Conservation (phyloP, 106 monocot species). For the Acorus gramineus region DNA sequence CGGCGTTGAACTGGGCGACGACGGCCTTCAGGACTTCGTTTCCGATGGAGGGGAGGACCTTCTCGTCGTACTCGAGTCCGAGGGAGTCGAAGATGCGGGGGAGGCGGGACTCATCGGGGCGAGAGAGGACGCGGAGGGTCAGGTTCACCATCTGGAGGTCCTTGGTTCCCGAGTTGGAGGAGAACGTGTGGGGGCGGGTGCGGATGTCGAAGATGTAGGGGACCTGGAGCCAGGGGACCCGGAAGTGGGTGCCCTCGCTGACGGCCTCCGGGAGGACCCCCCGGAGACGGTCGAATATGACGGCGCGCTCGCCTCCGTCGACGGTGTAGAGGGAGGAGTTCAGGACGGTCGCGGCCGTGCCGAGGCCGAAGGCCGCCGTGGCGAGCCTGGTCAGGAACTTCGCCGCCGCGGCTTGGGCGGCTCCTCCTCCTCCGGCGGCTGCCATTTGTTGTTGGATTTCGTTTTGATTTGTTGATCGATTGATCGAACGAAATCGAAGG, state of each 20-base stretch:
- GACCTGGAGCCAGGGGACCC: slow-evolving; percentile 81
- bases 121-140: slow-evolving; percentile 73
- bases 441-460: not conserved
- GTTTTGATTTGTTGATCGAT: too few relatives aligned
- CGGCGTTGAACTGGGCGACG: slow-evolving; percentile 76
- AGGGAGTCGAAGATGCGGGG: slow-evolving; percentile 77
- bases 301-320: slow-evolving; percentile 91
- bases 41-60: slow-evolving; percentile 84
- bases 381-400: slow-evolving; percentile 55
- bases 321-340: slow-evolving; percentile 80
- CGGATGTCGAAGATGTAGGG: slow-evolving; percentile 95
- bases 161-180: slow-evolving; percentile 89
- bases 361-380: slow-evolving; percentile 25
- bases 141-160: slow-evolving; percentile 98
- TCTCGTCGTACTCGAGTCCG: slow-evolving; percentile 89
- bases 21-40: slow-evolving; percentile 69
- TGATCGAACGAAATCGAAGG: too few relatives aligned
- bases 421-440: slow-evolving; percentile 17
- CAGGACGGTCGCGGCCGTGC: slow-evolving; percentile 30
- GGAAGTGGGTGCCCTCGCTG: slow-evolving; percentile 89
- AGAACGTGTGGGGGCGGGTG: slow-evolving; percentile 87
- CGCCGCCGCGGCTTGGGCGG: slow-evolving; percentile 13
- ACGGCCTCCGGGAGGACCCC: slow-evolving; percentile 73
- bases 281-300: slow-evolving; percentile 88
- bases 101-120: slow-evolving; percentile 51